Base-by-base conservation (phyloP, 2,329 filamentous ascomycete genomes). In the Chrysoporthe cubensis region DNA sequence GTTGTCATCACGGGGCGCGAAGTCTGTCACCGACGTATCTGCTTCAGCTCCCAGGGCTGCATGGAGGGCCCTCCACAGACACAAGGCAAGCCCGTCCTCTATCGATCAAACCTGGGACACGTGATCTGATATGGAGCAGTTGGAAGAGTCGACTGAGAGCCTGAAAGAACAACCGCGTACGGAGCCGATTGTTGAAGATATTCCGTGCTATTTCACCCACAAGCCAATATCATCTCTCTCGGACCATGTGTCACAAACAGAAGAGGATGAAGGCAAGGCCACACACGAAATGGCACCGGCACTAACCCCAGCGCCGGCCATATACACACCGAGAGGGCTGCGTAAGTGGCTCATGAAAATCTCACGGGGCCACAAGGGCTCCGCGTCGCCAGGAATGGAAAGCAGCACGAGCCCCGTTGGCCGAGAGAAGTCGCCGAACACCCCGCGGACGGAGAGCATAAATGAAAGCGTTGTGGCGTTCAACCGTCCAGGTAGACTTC, bases 121-220 rank as follows among this genome's bases (percentile, higher is more conserved):
- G n/a, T 21, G 18, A 21, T 26, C 63, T 70, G 42, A 68, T n/a
- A 14, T 16, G 13, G 3, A 54, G 14, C n/a, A 70, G 62, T 8
- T 34, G 11, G 46, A 54, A 11, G 37, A 57, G 14, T 6, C 42
- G 18, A 6, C 40, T 11, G 59, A 60, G 37, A 21, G 18, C 32
- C 7, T 43, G 3, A 16, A 46, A 21, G 44, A 8, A 43, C 46
- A 21, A 37, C n/a, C 42, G 7, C 40, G 14, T 14, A 13, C 43
- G 0, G 34, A 42, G 3, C 11, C 18, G 37, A 21, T 13, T 16
- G 42, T 44, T n/a, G 68, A 66, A 21, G 11, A 61, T 3, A 13
- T 26, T 2, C 58, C 62, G 1, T 44, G 66, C 32, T 70, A 70
- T 32, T 70, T 70, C 54, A 66, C 57, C 1, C 65, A 65, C 11